phyloP scores from a whole-genome alignment of 352 stramenopile genomes.

The Globisporangium heterothallicum region DNA sequence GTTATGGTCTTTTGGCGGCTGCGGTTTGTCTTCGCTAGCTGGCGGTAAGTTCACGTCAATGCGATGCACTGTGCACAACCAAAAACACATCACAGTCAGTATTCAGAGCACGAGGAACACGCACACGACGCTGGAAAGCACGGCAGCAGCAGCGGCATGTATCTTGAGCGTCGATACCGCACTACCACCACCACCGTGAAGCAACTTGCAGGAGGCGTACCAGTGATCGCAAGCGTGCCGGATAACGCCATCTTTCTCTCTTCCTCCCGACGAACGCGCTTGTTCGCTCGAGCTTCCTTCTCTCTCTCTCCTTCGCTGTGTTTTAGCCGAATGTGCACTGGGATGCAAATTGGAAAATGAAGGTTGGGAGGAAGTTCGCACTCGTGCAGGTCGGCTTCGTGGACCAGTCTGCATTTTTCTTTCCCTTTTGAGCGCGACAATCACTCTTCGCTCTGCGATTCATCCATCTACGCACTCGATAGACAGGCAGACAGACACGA shows the following conservation, averaged over 20 bases:
- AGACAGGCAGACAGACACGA: too few species aligned
- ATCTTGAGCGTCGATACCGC: too few species aligned
- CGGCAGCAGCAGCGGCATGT: background rate
- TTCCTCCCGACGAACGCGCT: background rate
- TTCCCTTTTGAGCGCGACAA: too few species aligned
- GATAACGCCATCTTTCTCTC: conserved; percentile 34
- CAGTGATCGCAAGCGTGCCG: conserved; percentile 34
- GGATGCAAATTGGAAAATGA: conserved; percentile 40
- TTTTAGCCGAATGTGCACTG: conserved; percentile 3
- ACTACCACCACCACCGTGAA: too few species aligned
- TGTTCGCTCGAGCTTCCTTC: conserved; percentile 19
- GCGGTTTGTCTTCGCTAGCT: background rate
- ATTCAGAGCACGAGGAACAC: background rate
- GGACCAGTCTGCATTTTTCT: too few species aligned
- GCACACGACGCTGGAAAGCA: too few species aligned
- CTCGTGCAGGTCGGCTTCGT: background rate
- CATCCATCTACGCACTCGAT: too few species aligned
- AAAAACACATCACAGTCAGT: background rate
- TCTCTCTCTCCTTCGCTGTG: background rate
- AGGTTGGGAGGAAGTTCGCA: background rate
- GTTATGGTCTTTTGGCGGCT: conserved; percentile 6
- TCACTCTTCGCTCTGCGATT: too few species aligned
- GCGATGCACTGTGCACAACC: conserved; percentile 13
- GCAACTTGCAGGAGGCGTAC: conserved; percentile 16
- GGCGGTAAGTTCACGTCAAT: conserved; percentile 10